Evolutionary conservation across 352 stramenopile species (phyloP), one percentile per base, ranked within the genome.

Genomic region (Blastocystis sp.): DNA sequence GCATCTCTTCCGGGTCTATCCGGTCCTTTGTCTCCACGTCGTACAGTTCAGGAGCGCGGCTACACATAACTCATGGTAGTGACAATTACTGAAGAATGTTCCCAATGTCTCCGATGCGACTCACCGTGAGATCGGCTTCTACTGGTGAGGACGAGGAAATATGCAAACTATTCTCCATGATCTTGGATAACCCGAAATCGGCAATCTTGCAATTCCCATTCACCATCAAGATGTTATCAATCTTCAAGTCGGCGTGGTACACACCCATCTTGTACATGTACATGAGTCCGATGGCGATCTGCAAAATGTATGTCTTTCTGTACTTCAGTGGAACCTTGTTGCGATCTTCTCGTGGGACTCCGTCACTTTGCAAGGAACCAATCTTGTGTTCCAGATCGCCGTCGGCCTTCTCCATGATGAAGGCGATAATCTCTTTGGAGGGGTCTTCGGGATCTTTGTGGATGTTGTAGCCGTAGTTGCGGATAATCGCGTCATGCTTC

Each of bases 201-300:
- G 71, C 43, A 43, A 81, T 81, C 52, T 66, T 81, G 19, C 62
- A 34, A 28, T 67, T n/a, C 23, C 48, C 71, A 5, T 81, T 66
- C 0, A 34, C 43, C 2, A 81, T n/a, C 11, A 81, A 34, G 28
- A 81, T 48, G 38, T 81, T 81, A 40, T 81, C 71, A 1, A 81
- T 34, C 38, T 81, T 81, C 52, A 81, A 48, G 62, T 81, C 71
- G 10, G n/a, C 41, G 34, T 81, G 71, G 10, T 34, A 65, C 11
- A 81, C 41, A 2, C 52, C 23, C 4, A 53, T 62, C 7, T 10
- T 41, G 38, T 52, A 64, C 34, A 61, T 43, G 28, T 65, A 81
- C 11, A 56, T 34, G 17, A 81, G 71, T 40, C 71, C 71, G 5
- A n/a, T 52, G 28, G 71, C 59, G 10, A 81, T 67, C 59, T 81